Conservation (phyloP, 169 alveolate genomes). For the Plasmodium vinckei region DNA sequence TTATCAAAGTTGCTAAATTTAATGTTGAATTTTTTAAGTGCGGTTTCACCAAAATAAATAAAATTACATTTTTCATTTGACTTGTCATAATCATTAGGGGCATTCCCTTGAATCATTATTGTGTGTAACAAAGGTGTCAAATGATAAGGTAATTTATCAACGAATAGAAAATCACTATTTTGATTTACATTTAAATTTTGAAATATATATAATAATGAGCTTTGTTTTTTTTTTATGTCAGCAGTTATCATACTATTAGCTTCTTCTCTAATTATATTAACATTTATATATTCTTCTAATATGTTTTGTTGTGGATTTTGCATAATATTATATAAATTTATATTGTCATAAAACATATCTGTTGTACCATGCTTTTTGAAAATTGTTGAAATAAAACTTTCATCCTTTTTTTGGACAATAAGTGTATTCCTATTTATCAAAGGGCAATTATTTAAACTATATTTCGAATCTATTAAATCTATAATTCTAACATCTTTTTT, state of each 20-base stretch:
- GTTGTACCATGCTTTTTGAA: slow-evolving; percentile 47
- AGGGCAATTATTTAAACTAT: slow-evolving; percentile 61
- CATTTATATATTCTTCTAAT: slow-evolving; percentile 71
- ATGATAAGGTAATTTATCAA: slow-evolving; percentile 70
- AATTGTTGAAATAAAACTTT: slow-evolving; percentile 39
- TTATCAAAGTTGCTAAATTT: slow-evolving; percentile 62
- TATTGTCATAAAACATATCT: slow-evolving; percentile 31
- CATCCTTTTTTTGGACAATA: slow-evolving; percentile 55
- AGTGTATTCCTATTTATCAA: slow-evolving; percentile 45
- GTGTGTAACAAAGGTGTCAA: slow-evolving; percentile 70
- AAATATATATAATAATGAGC: slow-evolving; percentile 65
- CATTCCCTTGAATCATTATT: slow-evolving; percentile 55
- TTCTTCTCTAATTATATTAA: slow-evolving; percentile 37
- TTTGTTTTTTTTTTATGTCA: slow-evolving; percentile 67
- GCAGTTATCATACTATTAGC: slow-evolving; percentile 68
- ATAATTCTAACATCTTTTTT: slow-evolving; percentile 34
- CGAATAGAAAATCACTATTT: slow-evolving; percentile 57
- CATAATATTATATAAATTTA: slow-evolving; percentile 51
- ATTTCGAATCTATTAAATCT: slow-evolving; percentile 63
- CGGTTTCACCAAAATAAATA: slow-evolving; percentile 57
- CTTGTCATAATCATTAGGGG: slow-evolving; percentile 18
- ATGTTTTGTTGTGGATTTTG: slow-evolving; percentile 41
- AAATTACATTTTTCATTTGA: slow-evolving; percentile 40
- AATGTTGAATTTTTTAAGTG: slow-evolving; percentile 52
- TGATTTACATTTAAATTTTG: slow-evolving; percentile 47